Evolutionary conservation across 2,329 filamentous ascomycete species (phyloP).

Genomic region (Aspergillus fijiensis): DNA sequence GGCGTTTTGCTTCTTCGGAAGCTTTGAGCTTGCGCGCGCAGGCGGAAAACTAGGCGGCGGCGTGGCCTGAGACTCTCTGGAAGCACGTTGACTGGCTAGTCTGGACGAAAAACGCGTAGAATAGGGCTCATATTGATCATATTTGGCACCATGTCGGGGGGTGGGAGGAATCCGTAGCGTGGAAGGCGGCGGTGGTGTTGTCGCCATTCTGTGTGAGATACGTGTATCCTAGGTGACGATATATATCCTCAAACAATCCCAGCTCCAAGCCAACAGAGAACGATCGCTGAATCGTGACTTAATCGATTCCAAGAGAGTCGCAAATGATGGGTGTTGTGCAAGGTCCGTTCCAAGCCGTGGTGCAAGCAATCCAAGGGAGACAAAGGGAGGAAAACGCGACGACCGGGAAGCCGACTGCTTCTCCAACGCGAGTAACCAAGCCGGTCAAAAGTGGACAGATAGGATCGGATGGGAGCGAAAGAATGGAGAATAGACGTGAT

Average conservation of each 20-base stretch:
- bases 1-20: slow-evolving; percentile 24
- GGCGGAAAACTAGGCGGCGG: slow-evolving; percentile 32
- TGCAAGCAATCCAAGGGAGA: slow-evolving; percentile 11
- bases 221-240: neutral
- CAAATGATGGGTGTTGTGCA: neutral
- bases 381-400: slow-evolving; percentile 22
- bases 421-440: slow-evolving; percentile 1
- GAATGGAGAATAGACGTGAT: neutral
- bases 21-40: slow-evolving; percentile 20
- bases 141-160: slow-evolving; percentile 47
- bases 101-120: slow-evolving; percentile 42
- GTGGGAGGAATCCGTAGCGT: slow-evolving; percentile 43
- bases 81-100: slow-evolving; percentile 36
- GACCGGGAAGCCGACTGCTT: slow-evolving; percentile 14
- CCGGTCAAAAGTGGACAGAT: slow-evolving; percentile 6
- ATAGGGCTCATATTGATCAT: slow-evolving; percentile 44
- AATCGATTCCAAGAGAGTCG: slow-evolving; percentile 7
- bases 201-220: slow-evolving; percentile 36
- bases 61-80: slow-evolving; percentile 28
- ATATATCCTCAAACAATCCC: neutral
- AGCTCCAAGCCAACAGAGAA: neutral
- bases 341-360: neutral
- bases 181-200: slow-evolving; percentile 46
- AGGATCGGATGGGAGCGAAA: slow-evolving; percentile 10
- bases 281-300: neutral